These are phyloP conservation scores for Fusarium fujikuroi DNA, from an alignment of 2,329 filamentous ascomycete genomes.

Conservation along the genomic window DNA sequence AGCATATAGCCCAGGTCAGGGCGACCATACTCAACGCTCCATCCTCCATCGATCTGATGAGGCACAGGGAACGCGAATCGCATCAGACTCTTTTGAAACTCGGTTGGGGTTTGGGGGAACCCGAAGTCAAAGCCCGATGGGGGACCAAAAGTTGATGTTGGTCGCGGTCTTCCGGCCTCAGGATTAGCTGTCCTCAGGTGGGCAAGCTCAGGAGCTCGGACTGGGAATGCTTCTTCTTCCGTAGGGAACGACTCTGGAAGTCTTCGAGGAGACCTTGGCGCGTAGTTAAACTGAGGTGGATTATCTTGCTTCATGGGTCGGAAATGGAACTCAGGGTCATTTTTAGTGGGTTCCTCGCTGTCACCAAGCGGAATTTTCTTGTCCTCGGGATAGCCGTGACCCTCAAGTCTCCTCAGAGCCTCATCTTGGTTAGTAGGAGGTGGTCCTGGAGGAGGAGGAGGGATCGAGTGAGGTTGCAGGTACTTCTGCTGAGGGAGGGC, in stretches of 20 bases:
- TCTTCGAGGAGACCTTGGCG: conserved; percentile 58
- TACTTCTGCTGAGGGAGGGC: conserved; percentile 78
- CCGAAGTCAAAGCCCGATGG: conserved; percentile 79
- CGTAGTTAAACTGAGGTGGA: conserved; percentile 69
- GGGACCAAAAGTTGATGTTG: conserved; percentile 67
- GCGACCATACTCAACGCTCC: conserved; percentile 92
- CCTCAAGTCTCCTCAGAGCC: conserved; percentile 61
- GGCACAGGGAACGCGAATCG: conserved; percentile 85
- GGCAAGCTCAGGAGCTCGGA: conserved; percentile 64
- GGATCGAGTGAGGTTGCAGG: conserved; percentile 63
- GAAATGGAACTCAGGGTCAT: conserved; percentile 65
- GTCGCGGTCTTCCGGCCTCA: conserved; percentile 50
- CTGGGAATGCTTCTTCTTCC: conserved; percentile 42
- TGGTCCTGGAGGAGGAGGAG: conserved; percentile 46
- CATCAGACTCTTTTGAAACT: conserved; percentile 90
- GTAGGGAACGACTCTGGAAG: conserved; percentile 34
- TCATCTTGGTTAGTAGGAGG: conserved; percentile 55
- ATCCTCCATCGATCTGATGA: conserved; percentile 78
- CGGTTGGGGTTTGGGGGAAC: conserved; percentile 84
- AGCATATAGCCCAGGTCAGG: conserved; percentile 91
- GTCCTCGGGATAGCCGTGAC: conserved; percentile 58
- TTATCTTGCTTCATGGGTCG: conserved; percentile 62
- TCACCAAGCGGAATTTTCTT: conserved; percentile 47
- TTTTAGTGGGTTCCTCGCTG: conserved; percentile 33
- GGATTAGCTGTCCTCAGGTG: conserved; percentile 63